phyloP scores from a whole-genome alignment of 2,329 filamentous ascomycete species.

The Aspergillus eucalypticola region DNA sequence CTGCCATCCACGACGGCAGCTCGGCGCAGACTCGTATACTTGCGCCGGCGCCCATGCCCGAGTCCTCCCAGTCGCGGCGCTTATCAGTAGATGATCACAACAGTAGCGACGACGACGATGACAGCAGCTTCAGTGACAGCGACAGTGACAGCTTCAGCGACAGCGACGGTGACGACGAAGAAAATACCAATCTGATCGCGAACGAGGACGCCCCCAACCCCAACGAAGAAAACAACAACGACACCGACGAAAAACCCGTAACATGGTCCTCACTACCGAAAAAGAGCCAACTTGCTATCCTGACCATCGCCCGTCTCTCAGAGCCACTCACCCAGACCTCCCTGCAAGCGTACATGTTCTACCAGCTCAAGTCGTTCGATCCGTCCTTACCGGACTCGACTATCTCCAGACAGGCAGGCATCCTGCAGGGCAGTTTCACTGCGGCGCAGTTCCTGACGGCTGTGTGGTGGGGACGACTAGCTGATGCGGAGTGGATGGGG shows the following conservation, averaged over 20 bases:
- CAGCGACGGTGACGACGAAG: not conserved
- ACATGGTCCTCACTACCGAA: constrained; percentile 73
- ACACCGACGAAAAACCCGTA: constrained; percentile 48
- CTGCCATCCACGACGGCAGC: constrained; percentile 18
- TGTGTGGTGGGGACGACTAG: constrained; percentile 75
- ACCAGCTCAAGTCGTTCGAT: constrained; percentile 80
- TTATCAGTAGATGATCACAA: constrained; percentile 13
- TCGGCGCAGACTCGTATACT: constrained; percentile 12
- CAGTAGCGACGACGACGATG: constrained; percentile 7
- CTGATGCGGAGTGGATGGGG: constrained; percentile 65
- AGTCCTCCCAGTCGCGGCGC: constrained; percentile 16
- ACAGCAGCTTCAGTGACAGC: not conserved
- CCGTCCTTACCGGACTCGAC: constrained; percentile 57
- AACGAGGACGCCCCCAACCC: constrained; percentile 19
- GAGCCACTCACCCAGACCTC: constrained; percentile 82
- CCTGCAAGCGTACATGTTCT: constrained; percentile 79
- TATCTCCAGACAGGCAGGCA: constrained; percentile 74
- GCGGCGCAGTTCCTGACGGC: constrained; percentile 80
- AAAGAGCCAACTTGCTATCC: constrained; percentile 74
- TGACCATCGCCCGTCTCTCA: constrained; percentile 75
- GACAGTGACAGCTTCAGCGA: not conserved
- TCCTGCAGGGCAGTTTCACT: constrained; percentile 77
- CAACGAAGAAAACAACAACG: constrained; percentile 1
- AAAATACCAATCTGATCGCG: constrained; percentile 16
- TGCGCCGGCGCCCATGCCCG: constrained; percentile 13